These are phyloP conservation scores for Marvania coccoides DNA, from an alignment of 139 green algal species.

Conservation along the genomic window DNA sequence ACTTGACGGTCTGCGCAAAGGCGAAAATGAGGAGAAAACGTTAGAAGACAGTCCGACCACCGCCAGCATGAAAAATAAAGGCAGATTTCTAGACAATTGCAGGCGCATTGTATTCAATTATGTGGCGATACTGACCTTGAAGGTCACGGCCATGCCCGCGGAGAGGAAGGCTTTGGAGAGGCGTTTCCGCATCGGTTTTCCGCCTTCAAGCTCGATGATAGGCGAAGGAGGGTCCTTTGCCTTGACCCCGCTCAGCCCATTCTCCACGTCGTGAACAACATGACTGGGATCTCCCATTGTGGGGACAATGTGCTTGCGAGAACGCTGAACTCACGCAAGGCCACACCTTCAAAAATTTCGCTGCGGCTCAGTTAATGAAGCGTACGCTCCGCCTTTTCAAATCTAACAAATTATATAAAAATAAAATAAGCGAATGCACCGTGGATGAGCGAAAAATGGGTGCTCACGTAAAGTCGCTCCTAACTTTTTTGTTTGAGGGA, in stretches of 20 bases:
- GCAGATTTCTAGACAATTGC: neutral
- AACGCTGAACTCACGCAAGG: neutral
- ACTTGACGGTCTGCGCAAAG: conserved; percentile 6
- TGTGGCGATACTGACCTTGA: conserved; percentile 1
- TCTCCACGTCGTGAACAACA: too few species aligned
- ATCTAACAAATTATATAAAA: too few species aligned
- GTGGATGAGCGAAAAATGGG: too few species aligned
- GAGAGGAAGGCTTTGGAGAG: conserved; percentile 7
- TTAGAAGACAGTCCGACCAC: neutral
- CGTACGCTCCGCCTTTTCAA: too few species aligned
- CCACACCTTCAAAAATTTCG: neutral
- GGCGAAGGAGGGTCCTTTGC: too few species aligned
- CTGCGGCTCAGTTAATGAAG: too few species aligned
- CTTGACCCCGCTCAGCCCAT: too few species aligned
- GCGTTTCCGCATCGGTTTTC: neutral
- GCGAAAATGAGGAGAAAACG: neutral
- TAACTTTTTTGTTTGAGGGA: too few species aligned
- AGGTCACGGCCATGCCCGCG: conserved; percentile 5
- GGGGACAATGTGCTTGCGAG: neutral
- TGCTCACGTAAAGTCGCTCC: too few species aligned
- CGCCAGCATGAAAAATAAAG: neutral
- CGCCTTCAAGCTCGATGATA: neutral
- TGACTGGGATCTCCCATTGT: neutral
- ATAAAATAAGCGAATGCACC: too few species aligned
- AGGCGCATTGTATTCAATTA: neutral